Percentiles rank a stretch among this genome's conserved stretches.
Conservation (phyloP, 768 basidiomycete genomes). For the Russula vinacea region DNA sequence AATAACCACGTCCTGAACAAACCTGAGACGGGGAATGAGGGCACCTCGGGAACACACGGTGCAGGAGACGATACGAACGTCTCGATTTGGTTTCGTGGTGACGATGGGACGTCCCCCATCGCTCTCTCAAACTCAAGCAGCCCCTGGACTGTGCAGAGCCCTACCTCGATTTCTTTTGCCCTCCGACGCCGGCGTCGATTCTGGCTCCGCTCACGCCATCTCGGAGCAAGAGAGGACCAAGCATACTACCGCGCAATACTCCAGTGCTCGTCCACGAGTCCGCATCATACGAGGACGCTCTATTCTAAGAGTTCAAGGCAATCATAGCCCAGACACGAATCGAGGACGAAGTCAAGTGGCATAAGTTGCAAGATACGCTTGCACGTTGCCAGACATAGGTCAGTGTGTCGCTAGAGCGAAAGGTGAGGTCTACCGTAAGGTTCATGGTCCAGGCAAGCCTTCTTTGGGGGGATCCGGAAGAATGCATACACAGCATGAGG, state of each 20-base stretch:
- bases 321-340: neutral
- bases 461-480: neutral
- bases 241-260: no score
- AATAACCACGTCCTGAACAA: no score
- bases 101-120: no score
- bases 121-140: no score
- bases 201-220: neutral
- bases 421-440: neutral
- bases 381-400: neutral
- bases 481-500: no score
- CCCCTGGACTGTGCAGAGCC: no score
- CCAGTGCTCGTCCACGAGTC: conserved; percentile 12
- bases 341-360: neutral
- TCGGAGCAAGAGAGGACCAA: no score
- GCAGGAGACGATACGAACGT: no score
- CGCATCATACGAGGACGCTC: conserved; percentile 4
- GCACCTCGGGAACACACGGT: no score
- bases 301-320: conserved; percentile 16
- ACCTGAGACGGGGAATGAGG: no score
- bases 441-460: neutral
- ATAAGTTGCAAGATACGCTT: neutral
- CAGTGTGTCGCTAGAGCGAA: neutral
- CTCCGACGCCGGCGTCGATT: neutral
- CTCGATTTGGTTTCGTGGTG: no score
- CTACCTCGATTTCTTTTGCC: no score